phyloP scores from a whole-genome alignment of 495 filamentous ascomycete species.

The Penicillium paxilli region DNA sequence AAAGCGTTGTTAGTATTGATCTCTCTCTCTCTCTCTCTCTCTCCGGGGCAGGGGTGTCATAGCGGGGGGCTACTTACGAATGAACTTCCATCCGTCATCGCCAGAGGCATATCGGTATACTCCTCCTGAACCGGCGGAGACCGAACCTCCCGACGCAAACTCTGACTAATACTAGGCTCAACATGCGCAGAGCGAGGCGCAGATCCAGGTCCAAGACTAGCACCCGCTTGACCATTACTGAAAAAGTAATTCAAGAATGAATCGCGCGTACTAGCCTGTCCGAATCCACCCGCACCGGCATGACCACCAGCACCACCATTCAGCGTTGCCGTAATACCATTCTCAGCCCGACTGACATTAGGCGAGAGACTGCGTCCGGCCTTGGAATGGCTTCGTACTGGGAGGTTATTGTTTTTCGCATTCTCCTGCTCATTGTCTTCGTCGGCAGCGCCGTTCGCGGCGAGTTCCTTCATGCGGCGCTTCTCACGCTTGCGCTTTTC shows the following conservation, averaged over 20 bases:
- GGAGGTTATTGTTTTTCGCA: constrained; percentile 49
- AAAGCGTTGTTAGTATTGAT: constrained; percentile 10
- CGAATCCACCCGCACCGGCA: neutral
- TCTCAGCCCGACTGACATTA: constrained; percentile 62
- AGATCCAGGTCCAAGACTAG: constrained; percentile 39
- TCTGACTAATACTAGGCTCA: constrained; percentile 82
- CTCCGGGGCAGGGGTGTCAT: neutral
- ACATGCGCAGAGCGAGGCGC: constrained; percentile 63
- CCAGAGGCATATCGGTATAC: constrained; percentile 39
- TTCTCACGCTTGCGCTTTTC: constrained; percentile 82
- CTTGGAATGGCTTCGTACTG: constrained; percentile 64
- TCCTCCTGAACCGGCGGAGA: constrained; percentile 45
- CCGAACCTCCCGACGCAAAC: constrained; percentile 70
- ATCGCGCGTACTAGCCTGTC: constrained; percentile 62
- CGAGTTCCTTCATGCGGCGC: constrained; percentile 76
- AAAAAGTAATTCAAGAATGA: constrained; percentile 99
- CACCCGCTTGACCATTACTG: constrained; percentile 74
- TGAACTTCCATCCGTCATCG: constrained; percentile 56
- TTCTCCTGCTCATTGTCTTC: constrained; percentile 69
- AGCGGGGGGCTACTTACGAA: constrained; percentile 40
- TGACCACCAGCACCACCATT: constrained; percentile 60
- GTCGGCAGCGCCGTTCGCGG: constrained; percentile 66
- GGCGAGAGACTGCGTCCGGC: constrained; percentile 77
- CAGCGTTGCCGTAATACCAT: constrained; percentile 63
- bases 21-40: too few species aligned